Conservation (phyloP, 2,329 filamentous ascomycete species). For the Fusarium hainanense region DNA sequence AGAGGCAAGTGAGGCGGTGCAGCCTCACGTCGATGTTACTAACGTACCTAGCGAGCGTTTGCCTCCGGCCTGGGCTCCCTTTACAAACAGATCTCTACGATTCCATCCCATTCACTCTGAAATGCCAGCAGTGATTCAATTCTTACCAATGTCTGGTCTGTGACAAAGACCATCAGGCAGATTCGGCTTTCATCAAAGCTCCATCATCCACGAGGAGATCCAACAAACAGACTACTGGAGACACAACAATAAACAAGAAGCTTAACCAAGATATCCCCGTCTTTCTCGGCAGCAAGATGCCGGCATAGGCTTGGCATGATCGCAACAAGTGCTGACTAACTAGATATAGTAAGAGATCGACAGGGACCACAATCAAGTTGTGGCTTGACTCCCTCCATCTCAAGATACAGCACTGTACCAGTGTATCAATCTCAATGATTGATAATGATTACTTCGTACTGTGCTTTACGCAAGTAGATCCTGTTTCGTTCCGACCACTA, state of each 20-base stretch:
- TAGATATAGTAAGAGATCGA: slow-evolving; percentile 15
- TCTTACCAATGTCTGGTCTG: neutral
- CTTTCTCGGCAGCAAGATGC: slow-evolving; percentile 30
- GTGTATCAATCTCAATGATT: neutral
- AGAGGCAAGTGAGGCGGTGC: slow-evolving; percentile 40
- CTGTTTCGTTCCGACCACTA: neutral
- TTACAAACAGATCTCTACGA: slow-evolving; percentile 6
- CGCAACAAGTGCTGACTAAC: neutral
- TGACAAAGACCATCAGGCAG: slow-evolving; percentile 4
- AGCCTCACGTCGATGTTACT: slow-evolving; percentile 3
- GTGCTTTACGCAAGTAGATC: neutral
- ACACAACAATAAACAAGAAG: slow-evolving; percentile 17
- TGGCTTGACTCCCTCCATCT: slow-evolving; percentile 14
- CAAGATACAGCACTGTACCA: neutral
- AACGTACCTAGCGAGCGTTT: slow-evolving; percentile 4
- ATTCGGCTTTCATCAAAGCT: slow-evolving; percentile 1
- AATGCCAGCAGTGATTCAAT: neutral
- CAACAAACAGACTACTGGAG: slow-evolving; percentile 38
- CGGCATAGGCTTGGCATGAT: slow-evolving; percentile 29
- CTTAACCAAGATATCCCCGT: slow-evolving; percentile 29
- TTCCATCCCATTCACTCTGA: neutral
- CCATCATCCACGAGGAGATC: slow-evolving; percentile 2
- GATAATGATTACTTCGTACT: neutral
- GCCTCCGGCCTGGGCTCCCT: neutral
- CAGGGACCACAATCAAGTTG: slow-evolving; percentile 24